phyloP scores from a whole-genome alignment of 805 yeast species.

The Wickerhamiella alocasiicola region DNA sequence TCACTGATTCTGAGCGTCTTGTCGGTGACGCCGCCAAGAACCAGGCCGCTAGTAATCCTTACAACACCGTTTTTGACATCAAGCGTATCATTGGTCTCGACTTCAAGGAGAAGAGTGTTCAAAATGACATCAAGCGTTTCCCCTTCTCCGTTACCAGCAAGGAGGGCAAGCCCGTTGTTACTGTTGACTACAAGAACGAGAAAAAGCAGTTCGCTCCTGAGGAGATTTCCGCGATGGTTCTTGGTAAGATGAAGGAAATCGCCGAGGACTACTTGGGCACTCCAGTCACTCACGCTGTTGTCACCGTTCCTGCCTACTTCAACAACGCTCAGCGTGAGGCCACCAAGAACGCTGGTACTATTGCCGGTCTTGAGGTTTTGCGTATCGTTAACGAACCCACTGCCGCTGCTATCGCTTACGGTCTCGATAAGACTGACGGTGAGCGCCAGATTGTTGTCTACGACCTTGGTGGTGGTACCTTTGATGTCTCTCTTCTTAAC shows the following conservation, averaged over 20 bases:
- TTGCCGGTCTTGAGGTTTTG: conserved; percentile 78
- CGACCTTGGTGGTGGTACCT: conserved; percentile 97
- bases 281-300: conserved; percentile 78
- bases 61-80: conserved; percentile 79
- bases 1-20: conserved; percentile 81
- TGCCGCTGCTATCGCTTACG: conserved; percentile 96
- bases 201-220: conserved; percentile 75
- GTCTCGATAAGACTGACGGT: conserved; percentile 63
- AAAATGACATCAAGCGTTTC: conserved; percentile 68
- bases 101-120: conserved; percentile 63
- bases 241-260: conserved; percentile 82
- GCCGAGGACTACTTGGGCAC: conserved; percentile 85
- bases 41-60: conserved; percentile 82
- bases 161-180: conserved; percentile 70
- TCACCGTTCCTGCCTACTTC: conserved; percentile 87
- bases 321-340: conserved; percentile 93
- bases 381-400: conserved; percentile 92
- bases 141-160: conserved; percentile 63
- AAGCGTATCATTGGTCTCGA: conserved; percentile 84
- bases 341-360: conserved; percentile 84
- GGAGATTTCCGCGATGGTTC: conserved; percentile 84
- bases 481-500: conserved; percentile 77
- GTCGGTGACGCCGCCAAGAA: conserved; percentile 96
- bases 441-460: conserved; percentile 86
- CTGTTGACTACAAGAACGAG: conserved; percentile 64